A percentile compares a stretch with the other conserved stretches of the same genome.
phyloP scores from a whole-genome alignment of 768 basidiomycete species.

The Dacryopinax spathularia region DNA sequence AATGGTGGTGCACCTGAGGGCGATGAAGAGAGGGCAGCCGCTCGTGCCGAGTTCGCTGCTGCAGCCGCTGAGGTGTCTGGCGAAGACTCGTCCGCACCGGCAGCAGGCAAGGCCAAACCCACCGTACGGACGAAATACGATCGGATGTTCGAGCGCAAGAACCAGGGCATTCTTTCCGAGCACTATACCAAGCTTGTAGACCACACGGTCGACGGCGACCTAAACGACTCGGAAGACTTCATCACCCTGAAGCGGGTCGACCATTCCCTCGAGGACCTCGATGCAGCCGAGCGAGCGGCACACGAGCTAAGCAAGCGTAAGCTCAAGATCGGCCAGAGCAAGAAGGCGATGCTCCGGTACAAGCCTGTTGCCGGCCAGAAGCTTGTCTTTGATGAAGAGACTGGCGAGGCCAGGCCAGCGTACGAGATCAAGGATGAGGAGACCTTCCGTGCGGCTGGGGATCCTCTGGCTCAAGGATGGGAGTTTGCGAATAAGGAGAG shows the following conservation, averaged over 20 bases:
- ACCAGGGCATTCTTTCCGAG: conserved; percentile 78
- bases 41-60: conserved; percentile 10
- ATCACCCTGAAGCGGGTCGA: conserved; percentile 86
- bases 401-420: conserved; percentile 62
- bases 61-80: conserved; percentile 14
- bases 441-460: conserved; percentile 44
- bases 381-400: conserved; percentile 79
- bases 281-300: conserved; percentile 24
- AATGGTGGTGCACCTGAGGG: conserved; percentile 24
- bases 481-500: conserved; percentile 62
- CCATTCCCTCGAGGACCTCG: conserved; percentile 47
- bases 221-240: conserved; percentile 47
- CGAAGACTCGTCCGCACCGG: conserved; percentile 10
- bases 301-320: conserved; percentile 75
- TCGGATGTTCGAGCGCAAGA: conserved; percentile 93
- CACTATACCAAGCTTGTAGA: conserved; percentile 84
- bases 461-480: conserved; percentile 49
- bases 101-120: conserved; percentile 21
- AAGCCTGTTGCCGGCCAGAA: conserved; percentile 47
- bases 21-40: conserved; percentile 22
- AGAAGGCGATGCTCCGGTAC: conserved; percentile 51
- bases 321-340: conserved; percentile 54
- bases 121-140: conserved; percentile 84
- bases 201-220: conserved; percentile 32
- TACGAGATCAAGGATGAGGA: conserved; percentile 71